Conservation (phyloP, 2,329 filamentous ascomycete genomes). For the Talaromyces sp. region DNA sequence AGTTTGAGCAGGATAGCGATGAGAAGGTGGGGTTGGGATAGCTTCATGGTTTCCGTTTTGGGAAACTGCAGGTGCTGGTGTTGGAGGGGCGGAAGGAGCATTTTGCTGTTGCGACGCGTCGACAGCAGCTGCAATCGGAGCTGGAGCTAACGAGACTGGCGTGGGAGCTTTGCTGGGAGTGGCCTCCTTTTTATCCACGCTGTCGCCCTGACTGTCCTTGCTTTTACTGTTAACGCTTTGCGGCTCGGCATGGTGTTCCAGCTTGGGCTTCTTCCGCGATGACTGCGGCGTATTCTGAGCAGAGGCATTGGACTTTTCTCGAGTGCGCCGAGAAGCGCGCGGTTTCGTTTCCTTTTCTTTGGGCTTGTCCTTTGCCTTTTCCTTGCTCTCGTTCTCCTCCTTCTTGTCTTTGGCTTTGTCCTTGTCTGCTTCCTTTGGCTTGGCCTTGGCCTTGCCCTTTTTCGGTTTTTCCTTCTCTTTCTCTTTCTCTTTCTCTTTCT, state of each 20-base stretch:
- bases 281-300: constrained; percentile 16
- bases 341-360: constrained; percentile 20
- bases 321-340: constrained; percentile 27
- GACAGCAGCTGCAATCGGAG: constrained; percentile 9
- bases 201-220: constrained; percentile 10
- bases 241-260: constrained; percentile 25
- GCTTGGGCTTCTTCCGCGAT: constrained; percentile 47
- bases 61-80: constrained; percentile 11
- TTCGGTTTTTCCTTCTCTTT: constrained; percentile 19
- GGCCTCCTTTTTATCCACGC: not conserved
- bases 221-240: constrained; percentile 7
- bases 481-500: constrained; percentile 10
- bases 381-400: constrained; percentile 16
- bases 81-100: constrained; percentile 6
- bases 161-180: constrained; percentile 5
- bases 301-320: constrained; percentile 31
- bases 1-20: constrained; percentile 25
- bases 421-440: constrained; percentile 19
- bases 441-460: constrained; percentile 16
- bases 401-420: constrained; percentile 19
- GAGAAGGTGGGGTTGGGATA: constrained; percentile 29
- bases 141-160: constrained; percentile 10
- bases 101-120: constrained; percentile 11
- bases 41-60: constrained; percentile 36
- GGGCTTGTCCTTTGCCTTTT: constrained; percentile 17